Base-by-base conservation (phyloP, 805 yeast genomes). In the Pichia gijzeniarum region DNA sequence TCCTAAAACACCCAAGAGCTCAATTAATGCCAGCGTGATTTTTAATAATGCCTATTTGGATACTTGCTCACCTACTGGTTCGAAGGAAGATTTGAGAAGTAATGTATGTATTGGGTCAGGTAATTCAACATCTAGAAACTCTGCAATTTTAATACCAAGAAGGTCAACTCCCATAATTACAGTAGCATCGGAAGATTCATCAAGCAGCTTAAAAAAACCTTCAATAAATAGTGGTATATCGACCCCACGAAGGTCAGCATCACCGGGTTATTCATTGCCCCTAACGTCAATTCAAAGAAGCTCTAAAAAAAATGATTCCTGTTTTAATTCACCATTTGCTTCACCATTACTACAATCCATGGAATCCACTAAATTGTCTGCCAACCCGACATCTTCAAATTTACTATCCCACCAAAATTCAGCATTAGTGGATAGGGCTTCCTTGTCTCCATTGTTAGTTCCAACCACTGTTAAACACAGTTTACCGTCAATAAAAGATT, bases 401-500 rank as follows among this genome's bases (percentile, higher is more conserved):
- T 9, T 39, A 14, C 9, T 38, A 5, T 10, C 34, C 2, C 13
- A 13, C 12, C 33, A 21, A 19, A 38, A 16, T 31, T n/a, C 35
- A 4, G 19, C 33, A 18, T 12, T 17, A 3, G 10, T n/a, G 2
- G 62, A 69, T 3, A 80, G 79, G 47, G 80, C 84, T 3, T 95
- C 95, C 5, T 60, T 86, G 28, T 87, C 96, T 0, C 96, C 96
- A 0, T 65, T 89, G 18, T 63, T 89, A 37, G 77, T 86, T 1
- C 82, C 91, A 1, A 75, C 80, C 10, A 73, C 83, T 2, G 64
- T 67, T 30, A 77, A 78, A 49, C 73, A 85, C 0, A 55, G 68
- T 0, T 66, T 72, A 3, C 93, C 95, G 0, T 80, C 87, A 2
- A 88, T 91, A 27, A 77, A 74, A 48, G 98, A 95, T 61, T 93